phyloP scores from a whole-genome alignment of 139 green algal genomes.

The Monoraphidium neglectum region DNA sequence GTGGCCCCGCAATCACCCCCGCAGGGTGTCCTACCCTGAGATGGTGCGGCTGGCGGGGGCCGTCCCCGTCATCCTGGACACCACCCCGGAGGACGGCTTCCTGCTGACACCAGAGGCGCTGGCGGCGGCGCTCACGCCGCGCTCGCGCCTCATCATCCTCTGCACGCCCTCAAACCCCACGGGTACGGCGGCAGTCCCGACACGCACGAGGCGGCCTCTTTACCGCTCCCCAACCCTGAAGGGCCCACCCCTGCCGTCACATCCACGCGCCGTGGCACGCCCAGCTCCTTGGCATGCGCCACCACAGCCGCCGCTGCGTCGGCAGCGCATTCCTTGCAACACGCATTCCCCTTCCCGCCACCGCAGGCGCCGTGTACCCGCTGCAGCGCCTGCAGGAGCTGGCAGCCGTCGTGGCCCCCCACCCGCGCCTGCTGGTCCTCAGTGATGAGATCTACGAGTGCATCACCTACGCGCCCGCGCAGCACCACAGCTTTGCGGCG shows the following conservation, averaged over 20 bases:
- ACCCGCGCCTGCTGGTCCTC: slow-evolving; percentile 92
- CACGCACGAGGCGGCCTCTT: too few species aligned
- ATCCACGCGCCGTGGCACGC: too few species aligned
- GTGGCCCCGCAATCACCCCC: too few species aligned
- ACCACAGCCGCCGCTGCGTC: too few species aligned
- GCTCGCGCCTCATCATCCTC: slow-evolving; percentile 92
- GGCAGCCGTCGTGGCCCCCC: slow-evolving; percentile 77
- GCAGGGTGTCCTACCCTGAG: slow-evolving; percentile 92
- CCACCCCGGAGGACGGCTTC: slow-evolving; percentile 72
- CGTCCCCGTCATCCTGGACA: slow-evolving; percentile 78
- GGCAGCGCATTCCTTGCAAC: too few species aligned
- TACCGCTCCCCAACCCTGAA: too few species aligned
- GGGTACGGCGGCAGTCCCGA: slow-evolving; percentile 58
- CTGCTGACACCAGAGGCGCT: slow-evolving; percentile 80
- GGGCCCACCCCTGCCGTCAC: too few species aligned
- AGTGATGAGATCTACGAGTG: slow-evolving; percentile 93
- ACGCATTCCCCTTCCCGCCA: background rate
- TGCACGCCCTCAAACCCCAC: slow-evolving; percentile 97
- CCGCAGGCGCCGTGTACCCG: slow-evolving; percentile 43
- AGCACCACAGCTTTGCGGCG: slow-evolving; percentile 82
- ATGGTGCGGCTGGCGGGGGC: slow-evolving; percentile 89
- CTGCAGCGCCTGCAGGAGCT: slow-evolving; percentile 64
- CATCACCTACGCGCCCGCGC: slow-evolving; percentile 89
- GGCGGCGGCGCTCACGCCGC: slow-evolving; percentile 71
- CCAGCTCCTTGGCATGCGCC: too few species aligned